Base-by-base conservation (phyloP, 2,329 filamentous ascomycete genomes). In the Shiraia bambusicola region DNA sequence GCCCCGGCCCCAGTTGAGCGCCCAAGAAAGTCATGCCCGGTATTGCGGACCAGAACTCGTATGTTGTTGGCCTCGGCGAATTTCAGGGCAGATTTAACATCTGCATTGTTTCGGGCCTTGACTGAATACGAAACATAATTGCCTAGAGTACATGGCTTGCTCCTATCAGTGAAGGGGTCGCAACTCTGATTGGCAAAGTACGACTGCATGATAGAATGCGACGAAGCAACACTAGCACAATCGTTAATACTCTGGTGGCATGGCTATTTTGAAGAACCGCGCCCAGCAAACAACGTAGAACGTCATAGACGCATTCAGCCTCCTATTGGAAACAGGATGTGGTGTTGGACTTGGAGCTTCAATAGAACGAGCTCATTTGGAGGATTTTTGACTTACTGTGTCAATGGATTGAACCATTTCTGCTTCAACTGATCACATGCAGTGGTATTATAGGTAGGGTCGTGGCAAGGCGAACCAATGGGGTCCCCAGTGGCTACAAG, bases 381-480 rank as follows among this genome's bases (percentile, higher is more conserved):
- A 34, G 26, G 7, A 43, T 39, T 30, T 43, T 45, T 17, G 51
- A 65, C 49, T 45, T 45, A 56, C 50, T 58, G 51, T 2, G 28
- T 38, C 11, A 40, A 28, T 22, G 54, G 50, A 13, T 51, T 36
- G 8, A 28, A 19, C 50, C 49, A 56, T 31, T 28, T 9, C 29
- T 64, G 55, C 37, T 50, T 38, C 28, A 59, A 36, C 13, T 34
- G 24, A 13, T 42, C 22, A 16, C 56, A 59, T 11, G 34, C 40
- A 8, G 16, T 37, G 4, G 27, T 48, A 41, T 58, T 40, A 32
- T 56, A 59, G 14, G 36, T 48, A 5, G 48, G 49, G 11, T 47
- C 64, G 40, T 71, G 67, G 47, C 69, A 71, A 17, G 63, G 61
- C 15, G 55, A 59, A 6, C 64, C 70, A 12, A 72, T 58, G 12